Conservation (phyloP, 148 eudicot genomes). For the Persicaria maculosa region DNA sequence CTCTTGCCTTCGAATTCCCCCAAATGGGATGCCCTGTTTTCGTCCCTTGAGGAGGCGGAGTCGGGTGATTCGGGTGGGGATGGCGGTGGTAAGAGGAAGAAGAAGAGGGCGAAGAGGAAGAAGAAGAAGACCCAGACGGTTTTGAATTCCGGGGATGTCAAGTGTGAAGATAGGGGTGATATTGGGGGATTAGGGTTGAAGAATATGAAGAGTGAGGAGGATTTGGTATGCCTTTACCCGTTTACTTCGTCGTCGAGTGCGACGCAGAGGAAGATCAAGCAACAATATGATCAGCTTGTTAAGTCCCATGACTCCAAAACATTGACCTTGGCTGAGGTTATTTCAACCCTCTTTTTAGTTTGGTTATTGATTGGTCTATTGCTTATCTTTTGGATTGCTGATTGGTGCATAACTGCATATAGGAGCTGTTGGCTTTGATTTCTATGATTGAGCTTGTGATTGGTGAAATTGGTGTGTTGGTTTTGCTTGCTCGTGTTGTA, state of each 20-base stretch:
- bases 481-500: conserved; percentile 2
- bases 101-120: conserved; percentile 33
- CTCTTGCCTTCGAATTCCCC: conserved; percentile 42
- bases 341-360: not conserved
- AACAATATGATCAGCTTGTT: conserved; percentile 65
- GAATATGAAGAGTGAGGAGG: conserved; percentile 26
- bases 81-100: conserved; percentile 22
- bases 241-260: conserved; percentile 55
- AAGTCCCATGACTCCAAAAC: conserved; percentile 49
- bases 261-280: conserved; percentile 63
- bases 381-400: not conserved
- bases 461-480: not conserved
- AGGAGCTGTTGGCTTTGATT: not conserved
- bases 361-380: not conserved
- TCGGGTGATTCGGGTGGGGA: conserved; percentile 7
- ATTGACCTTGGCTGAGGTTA: conserved; percentile 60
- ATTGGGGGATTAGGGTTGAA: conserved; percentile 5
- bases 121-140: conserved; percentile 30
- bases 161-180: conserved; percentile 11
- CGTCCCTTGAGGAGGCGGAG: conserved; percentile 19
- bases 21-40: conserved; percentile 25
- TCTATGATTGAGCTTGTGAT: not conserved
- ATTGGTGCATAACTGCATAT: not conserved
- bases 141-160: conserved; percentile 13
- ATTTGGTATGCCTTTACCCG: conserved; percentile 49